These are phyloP conservation scores for Daldinia grandis DNA, from an alignment of 495 filamentous ascomycete species.

Conservation along the genomic window DNA sequence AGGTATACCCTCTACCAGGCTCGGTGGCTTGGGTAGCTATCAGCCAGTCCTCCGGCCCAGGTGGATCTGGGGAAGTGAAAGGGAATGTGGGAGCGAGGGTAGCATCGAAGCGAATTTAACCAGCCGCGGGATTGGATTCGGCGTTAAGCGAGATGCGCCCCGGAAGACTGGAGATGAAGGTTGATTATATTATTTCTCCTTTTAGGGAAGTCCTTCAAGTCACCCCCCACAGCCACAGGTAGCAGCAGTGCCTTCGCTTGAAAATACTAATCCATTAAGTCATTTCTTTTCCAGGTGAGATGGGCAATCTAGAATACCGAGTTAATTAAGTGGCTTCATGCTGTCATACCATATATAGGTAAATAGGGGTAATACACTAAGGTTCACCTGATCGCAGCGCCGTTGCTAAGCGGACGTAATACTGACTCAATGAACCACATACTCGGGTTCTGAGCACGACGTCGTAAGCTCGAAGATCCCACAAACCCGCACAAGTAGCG, in stretches of 20 bases:
- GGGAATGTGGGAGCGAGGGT: slow-evolving; percentile 27
- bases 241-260: background rate
- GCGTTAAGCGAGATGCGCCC: slow-evolving; percentile 20
- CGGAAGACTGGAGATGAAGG: background rate
- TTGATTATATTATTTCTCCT: background rate
- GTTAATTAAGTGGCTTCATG: background rate
- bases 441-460: slow-evolving; percentile 14
- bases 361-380: background rate
- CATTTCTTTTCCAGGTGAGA: background rate
- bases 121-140: slow-evolving; percentile 18
- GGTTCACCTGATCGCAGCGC: background rate
- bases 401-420: background rate
- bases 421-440: slow-evolving; percentile 5
- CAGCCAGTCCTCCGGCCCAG: slow-evolving; percentile 28
- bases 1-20: slow-evolving; percentile 6
- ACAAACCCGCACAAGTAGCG: background rate
- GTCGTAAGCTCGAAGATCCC: background rate
- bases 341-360: background rate
- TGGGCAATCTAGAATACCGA: background rate
- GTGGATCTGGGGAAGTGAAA: slow-evolving; percentile 35
- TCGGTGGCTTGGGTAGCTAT: background rate
- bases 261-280: background rate
- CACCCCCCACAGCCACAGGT: background rate
- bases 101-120: slow-evolving; percentile 29
- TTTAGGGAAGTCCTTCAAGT: background rate